Percentiles rank a stretch among this genome's conserved stretches.
Conservation (phyloP, 2,329 filamentous ascomycete species). For the Colletotrichum sp. region DNA sequence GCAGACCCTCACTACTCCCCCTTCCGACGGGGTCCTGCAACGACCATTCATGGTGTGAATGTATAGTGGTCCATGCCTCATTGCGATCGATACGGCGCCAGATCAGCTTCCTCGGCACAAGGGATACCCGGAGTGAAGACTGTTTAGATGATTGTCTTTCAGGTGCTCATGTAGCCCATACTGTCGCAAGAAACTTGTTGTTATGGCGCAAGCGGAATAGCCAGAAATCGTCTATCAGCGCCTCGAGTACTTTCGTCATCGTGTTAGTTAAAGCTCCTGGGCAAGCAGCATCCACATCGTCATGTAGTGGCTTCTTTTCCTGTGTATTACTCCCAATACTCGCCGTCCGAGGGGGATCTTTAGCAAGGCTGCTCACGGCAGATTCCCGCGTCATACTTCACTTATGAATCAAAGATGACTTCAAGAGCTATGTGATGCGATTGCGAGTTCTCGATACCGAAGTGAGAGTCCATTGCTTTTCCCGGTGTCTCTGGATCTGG, state of each 20-base stretch:
- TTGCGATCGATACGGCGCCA: too few species aligned
- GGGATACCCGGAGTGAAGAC: too few species aligned
- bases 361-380: neutral
- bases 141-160: too few species aligned
- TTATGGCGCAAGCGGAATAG: neutral
- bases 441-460: neutral
- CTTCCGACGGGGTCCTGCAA: rapidly evolving
- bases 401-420: neutral
- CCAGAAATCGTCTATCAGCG: rapidly evolving
- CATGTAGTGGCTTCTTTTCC: neutral
- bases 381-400: rapidly evolving
- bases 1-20: too few species aligned
- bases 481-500: neutral
- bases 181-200: too few species aligned
- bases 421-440: neutral
- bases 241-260: rapidly evolving
- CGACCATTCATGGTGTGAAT: too few species aligned
- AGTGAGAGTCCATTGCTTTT: rapidly evolving
- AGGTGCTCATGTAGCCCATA: too few species aligned
- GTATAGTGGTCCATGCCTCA: rapidly evolving
- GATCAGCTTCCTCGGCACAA: too few species aligned
- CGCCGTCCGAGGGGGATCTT: too few species aligned
- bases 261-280: neutral
- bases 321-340: neutral
- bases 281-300: neutral